Base-by-base conservation (phyloP, 352 stramenopile species). In the Phytopythium oedochilum region DNA sequence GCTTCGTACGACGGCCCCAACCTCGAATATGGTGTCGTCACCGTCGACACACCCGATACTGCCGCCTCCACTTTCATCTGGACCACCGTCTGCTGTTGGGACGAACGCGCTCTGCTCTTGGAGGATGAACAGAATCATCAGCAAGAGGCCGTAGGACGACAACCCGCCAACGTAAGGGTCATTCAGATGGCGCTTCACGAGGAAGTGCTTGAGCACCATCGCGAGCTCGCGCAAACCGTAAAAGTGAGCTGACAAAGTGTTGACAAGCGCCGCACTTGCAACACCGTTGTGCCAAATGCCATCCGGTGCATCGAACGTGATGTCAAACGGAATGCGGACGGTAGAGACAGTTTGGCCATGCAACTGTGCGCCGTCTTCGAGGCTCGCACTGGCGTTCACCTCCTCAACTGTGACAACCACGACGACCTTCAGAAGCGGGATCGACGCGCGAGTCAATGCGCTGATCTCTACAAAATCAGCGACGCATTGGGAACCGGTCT, bases 131-230 rank as follows among this genome's bases (percentile, higher is more conserved):
- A 86, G 39, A 34, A 92, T 82, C 84, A 94, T 92, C 6, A 94
- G 52, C 15, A 92, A 55, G 14, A 97, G 63, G 2, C 88, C 87
- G 42, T 97, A 97, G 3, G 84, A 96, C 3, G 86, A 96, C 5
- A 97, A 66, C 0, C 90, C 90, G n/a, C 90, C 90, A 18, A 91
- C 68, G 55, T 94, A 97, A 10, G 89, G 86, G 52, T 97, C 88
- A 53, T 97, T 97, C 10, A 96, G 57, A 6, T 78, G 75, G 26
- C 89, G 77, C 34, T 89, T 86, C n/a, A 79, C 85, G 9, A 97
- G 61, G 51, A 97, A 96, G 50, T 94, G 75, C 64, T 97, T 97
- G 22, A 97, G 64, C 10, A 97, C 85, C 25, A 97, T 68, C 1
- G 83, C 87, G 17, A 97, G 53, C 48, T 96, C 86, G 0, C 78